These are phyloP conservation scores for Rhodotorula glutinis DNA, from an alignment of 1,284 basidiomycete genomes.

Conservation along the genomic window DNA sequence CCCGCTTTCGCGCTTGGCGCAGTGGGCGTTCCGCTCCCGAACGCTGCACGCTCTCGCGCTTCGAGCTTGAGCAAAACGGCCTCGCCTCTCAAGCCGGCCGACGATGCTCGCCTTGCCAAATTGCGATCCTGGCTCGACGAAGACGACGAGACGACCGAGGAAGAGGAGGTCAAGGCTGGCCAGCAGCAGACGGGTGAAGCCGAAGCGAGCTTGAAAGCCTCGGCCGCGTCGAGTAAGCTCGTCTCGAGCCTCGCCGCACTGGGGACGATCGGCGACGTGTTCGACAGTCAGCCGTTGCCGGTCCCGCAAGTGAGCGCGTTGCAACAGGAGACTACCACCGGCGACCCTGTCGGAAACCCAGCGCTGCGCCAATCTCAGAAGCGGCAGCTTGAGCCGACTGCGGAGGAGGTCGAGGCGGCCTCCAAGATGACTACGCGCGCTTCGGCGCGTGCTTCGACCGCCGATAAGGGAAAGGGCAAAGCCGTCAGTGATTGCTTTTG, in stretches of 20 bases:
- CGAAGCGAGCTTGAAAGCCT: constrained; percentile 1
- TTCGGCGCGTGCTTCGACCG: constrained; percentile 2
- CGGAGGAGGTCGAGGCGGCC: background rate
- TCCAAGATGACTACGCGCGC: background rate
- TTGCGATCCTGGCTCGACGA: constrained; percentile 37
- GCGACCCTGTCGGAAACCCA: constrained; percentile 1
- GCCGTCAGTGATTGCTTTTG: constrained; percentile 11
- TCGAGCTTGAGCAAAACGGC: background rate
- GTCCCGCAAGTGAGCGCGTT: too few relatives aligned
- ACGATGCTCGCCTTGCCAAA: constrained; percentile 4
- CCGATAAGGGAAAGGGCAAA: constrained; percentile 28
- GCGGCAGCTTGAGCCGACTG: constrained; percentile 11
- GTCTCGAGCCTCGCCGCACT: background rate
- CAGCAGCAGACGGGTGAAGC: background rate
- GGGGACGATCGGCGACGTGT: too few relatives aligned
- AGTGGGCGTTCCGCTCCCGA: constrained; percentile 1
- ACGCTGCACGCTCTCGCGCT: too few relatives aligned
- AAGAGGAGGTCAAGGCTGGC: constrained; percentile 9
- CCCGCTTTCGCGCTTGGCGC: constrained; percentile 8
- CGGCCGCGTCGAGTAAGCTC: background rate
- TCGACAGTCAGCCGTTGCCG: too few relatives aligned
- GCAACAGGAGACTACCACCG: background rate
- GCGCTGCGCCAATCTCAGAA: constrained; percentile 14
- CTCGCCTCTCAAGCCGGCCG: background rate
- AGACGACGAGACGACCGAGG: constrained; percentile 21